Base-by-base conservation (phyloP, 129 eudicot species). In the Flaveria ramosissima region DNA sequence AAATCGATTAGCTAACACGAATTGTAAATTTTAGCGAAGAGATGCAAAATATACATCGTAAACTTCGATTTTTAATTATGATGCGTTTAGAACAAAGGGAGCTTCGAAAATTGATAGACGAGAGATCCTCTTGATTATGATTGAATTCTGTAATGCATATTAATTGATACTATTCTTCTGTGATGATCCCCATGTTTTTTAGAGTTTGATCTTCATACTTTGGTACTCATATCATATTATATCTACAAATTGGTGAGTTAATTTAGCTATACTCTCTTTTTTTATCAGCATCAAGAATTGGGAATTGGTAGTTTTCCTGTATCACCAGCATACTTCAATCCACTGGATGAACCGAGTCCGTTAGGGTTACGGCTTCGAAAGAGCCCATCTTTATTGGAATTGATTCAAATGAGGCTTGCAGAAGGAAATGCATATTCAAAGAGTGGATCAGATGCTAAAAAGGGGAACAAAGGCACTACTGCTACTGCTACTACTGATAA, bases 271-370 rank as follows among this genome's bases (percentile, higher is more conserved):
- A 16, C 16, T 30, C 5, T 15, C 4, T 7, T 60, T 39, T 42
- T 17, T 12, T 4, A 50, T 39, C 82, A 76, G 85, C 77, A 77
- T 67, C 88, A 85, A 47, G 85, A 80, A 26, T 64, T 84, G 60
- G 86, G 87, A 47, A 75, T 24, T 57, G 77, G 68, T 52, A 21
- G 78, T 43, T 83, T 78, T 80, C 77, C 85, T 5, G 81, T 75
- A 55, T 66, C 88, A 71, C 88, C 87, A 12, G 68, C 88, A 15
- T 88, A 86, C 26, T 88, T 87, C 63, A 89, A 93, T 76, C 97
- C 96, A 3, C 79, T 90, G 9, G 92, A 88, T 65, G 98, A 90
- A 83, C 98, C 98, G 0, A 87, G 96, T 83, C 97, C 98, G 17
- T 83, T 93, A 74, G 98, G 98, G 11, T 81, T 93, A 83, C 83